Evolutionary conservation across 495 filamentous ascomycete species (phyloP).

Genomic region (Tuber melanosporum): DNA sequence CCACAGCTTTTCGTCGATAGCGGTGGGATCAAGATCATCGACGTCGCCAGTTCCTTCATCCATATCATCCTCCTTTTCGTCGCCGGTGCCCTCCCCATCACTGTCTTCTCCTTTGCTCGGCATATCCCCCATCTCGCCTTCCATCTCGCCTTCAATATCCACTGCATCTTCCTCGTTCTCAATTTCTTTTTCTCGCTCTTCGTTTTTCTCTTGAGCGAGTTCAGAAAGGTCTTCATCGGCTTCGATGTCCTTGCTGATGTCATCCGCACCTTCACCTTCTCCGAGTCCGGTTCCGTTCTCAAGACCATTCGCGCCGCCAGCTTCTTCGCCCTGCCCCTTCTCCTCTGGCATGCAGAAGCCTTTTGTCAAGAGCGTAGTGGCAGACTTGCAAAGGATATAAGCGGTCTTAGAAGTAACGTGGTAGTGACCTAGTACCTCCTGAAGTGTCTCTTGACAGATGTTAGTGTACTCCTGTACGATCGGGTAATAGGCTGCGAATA

Average conservation of each 20-base stretch:
- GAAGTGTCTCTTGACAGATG: slow-evolving; percentile 52
- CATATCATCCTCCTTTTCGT: slow-evolving; percentile 57
- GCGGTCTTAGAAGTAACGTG: slow-evolving; percentile 64
- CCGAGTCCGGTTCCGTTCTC: slow-evolving; percentile 95
- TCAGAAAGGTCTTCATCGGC: slow-evolving; percentile 91
- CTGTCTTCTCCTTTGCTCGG: slow-evolving; percentile 54
- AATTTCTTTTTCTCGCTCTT: slow-evolving; percentile 58
- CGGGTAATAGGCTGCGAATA: slow-evolving; percentile 63
- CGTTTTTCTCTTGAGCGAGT: slow-evolving; percentile 69
- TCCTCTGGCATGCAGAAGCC: slow-evolving; percentile 89
- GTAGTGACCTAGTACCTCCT: slow-evolving; percentile 55
- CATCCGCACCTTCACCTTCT: slow-evolving; percentile 86
- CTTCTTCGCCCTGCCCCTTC: slow-evolving; percentile 58
- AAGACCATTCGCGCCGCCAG: slow-evolving; percentile 55
- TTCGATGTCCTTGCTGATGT: slow-evolving; percentile 94
- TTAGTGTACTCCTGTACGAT: slow-evolving; percentile 66
- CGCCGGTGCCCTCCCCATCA: slow-evolving; percentile 51
- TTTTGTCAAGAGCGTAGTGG: slow-evolving; percentile 66
- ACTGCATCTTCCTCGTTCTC: slow-evolving; percentile 74
- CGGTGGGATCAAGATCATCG: slow-evolving; percentile 76
- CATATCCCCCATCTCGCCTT: slow-evolving; percentile 67
- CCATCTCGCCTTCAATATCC: slow-evolving; percentile 87
- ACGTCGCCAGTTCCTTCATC: slow-evolving; percentile 87
- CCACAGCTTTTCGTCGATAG: slow-evolving; percentile 98
- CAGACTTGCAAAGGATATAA: slow-evolving; percentile 65